phyloP scores from a whole-genome alignment of 2,329 filamentous ascomycete genomes.

The Magnaporthiopsis incrustans region DNA sequence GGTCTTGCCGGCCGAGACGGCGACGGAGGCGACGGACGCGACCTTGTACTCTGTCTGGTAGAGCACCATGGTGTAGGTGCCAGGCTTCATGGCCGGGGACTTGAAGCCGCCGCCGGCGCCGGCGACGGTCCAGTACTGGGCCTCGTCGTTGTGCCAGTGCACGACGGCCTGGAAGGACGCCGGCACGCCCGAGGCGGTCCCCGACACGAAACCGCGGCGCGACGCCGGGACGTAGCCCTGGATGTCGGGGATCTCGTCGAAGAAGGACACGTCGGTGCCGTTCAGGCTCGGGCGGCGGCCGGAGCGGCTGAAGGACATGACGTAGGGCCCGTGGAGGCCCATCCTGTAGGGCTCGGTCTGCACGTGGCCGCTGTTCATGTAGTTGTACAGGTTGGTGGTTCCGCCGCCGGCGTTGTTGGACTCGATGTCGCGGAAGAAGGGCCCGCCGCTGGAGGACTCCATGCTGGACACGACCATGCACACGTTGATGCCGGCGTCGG shows the following conservation, averaged over 20 bases:
- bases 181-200: constrained; percentile 50
- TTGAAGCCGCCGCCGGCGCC: constrained; percentile 45
- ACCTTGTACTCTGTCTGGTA: constrained; percentile 53
- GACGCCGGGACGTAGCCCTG: constrained; percentile 48
- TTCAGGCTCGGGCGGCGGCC: constrained; percentile 43
- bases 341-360: constrained; percentile 54
- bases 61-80: constrained; percentile 60
- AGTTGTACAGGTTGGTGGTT: constrained; percentile 54
- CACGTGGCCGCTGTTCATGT: constrained; percentile 60
- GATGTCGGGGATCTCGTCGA: constrained; percentile 43
- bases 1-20: constrained; percentile 42
- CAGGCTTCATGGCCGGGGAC: constrained; percentile 58
- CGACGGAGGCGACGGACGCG: constrained; percentile 34
- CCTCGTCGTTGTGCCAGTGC: constrained; percentile 56
- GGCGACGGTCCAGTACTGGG: constrained; percentile 59
- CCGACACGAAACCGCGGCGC: constrained; percentile 50
- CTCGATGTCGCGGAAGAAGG: constrained; percentile 60
- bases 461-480: constrained; percentile 52
- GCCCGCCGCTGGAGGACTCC: constrained; percentile 56
- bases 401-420: constrained; percentile 52
- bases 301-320: constrained; percentile 50
- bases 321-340: constrained; percentile 60
- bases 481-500: constrained; percentile 41
- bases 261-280: constrained; percentile 49
- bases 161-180: constrained; percentile 47